Evolutionary conservation across 331 rosid genomes (phyloP), one percentile per base, ranked within the genome.

Genomic region (Saraca asoca): DNA sequence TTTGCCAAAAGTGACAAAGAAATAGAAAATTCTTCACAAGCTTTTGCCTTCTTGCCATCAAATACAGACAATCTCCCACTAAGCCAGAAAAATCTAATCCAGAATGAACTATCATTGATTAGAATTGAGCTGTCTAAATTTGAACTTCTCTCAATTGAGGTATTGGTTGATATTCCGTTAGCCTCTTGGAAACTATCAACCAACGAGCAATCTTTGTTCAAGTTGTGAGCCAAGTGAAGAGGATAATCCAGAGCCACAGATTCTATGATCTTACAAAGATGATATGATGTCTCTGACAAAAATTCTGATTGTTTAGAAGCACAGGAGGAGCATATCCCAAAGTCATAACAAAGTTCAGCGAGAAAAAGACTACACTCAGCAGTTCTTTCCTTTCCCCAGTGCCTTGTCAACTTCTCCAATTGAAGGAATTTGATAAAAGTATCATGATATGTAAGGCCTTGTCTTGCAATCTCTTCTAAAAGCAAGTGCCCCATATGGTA

Each of bases 1-100:
- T 82, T 83, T 19, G 12, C 80, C 87, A 93, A 74, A 81, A 88
- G 90, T 50, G 91, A 78, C 78, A 90, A 76, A 42, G 91, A 84
- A 62, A 70, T 72, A 69, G 86, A 76, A 49, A 90, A 78, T 71
- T 93, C 95, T 73, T 86, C 90, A 46, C 79, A 85, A 42, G 96
- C 87, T 81, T 93, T 93, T 82, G 71, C 89, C 78, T 77, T 90
- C 85, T 90, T 80, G 20, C 86, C 89, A 66, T 93, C 95, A 62
- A 79, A 78, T 71, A 83, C 66, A 67, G 97, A 90, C 78, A 93
- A 62, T 69, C 95, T 87, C 58, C 97, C 97, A 66, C 97, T 90
- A 61, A 93, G 69, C 98, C 98, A 93, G 82, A 87, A 93, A 66
- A 86, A 90, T 12, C 89, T 88, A 74, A 79, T 77, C 98, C 98